Evolutionary conservation across 2,329 filamentous ascomycete genomes (phyloP).

Genomic region (Pseudonectria foliicola): DNA sequence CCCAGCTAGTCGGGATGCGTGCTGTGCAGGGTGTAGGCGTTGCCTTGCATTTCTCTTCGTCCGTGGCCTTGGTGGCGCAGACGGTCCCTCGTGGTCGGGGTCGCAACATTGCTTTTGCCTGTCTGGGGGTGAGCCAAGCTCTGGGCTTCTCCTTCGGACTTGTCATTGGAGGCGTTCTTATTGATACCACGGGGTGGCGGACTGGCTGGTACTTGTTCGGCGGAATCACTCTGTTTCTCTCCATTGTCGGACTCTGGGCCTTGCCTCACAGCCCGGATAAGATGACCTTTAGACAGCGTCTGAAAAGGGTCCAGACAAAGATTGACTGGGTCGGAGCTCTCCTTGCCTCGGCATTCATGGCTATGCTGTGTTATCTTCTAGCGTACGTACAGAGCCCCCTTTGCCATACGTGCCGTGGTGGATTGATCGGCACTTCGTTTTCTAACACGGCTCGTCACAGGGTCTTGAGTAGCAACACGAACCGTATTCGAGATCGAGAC

Average conservation of each 20-base stretch:
- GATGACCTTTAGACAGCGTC: slow-evolving; percentile 17
- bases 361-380: slow-evolving; percentile 46
- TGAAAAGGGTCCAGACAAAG: slow-evolving; percentile 24
- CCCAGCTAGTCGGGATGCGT: slow-evolving; percentile 30
- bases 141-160: slow-evolving; percentile 45
- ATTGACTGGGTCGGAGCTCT: slow-evolving; percentile 49
- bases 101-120: slow-evolving; percentile 36
- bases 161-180: slow-evolving; percentile 41
- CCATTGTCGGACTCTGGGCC: slow-evolving; percentile 28
- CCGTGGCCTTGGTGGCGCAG: slow-evolving; percentile 28
- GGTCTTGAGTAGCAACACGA: slow-evolving; percentile 30
- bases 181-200: slow-evolving; percentile 41
- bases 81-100: slow-evolving; percentile 24
- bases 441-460: slow-evolving; percentile 12
- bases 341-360: slow-evolving; percentile 39
- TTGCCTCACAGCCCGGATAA: slow-evolving; percentile 23
- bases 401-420: no score
- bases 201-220: slow-evolving; percentile 37
- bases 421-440: no score
- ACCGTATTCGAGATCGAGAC: slow-evolving; percentile 33
- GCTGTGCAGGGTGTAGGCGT: slow-evolving; percentile 33
- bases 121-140: slow-evolving; percentile 37
- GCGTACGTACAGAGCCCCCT: slow-evolving; percentile 35
- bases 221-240: slow-evolving; percentile 28
- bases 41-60: slow-evolving; percentile 29